phyloP scores from a whole-genome alignment of 768 basidiomycete species.

The Mycena chlorophos region DNA sequence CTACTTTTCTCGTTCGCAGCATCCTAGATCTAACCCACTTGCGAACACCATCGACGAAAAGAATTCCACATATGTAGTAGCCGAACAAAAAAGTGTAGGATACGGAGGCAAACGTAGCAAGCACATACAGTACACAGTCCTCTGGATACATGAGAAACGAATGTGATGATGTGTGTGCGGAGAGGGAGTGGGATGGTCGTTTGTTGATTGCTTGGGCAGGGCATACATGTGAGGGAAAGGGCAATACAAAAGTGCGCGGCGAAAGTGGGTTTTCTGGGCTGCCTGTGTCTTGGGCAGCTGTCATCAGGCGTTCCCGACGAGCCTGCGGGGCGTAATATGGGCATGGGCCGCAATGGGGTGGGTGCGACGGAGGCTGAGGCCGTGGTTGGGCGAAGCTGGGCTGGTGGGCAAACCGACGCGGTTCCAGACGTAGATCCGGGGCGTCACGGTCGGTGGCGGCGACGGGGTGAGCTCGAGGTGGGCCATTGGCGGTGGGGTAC shows the following conservation, averaged over 20 bases:
- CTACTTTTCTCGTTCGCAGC: too few relatives aligned
- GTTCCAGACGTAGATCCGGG: constrained; percentile 59
- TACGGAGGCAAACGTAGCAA: too few relatives aligned
- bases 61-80: too few relatives aligned
- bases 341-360: constrained; percentile 45
- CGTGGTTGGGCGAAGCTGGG: constrained; percentile 36
- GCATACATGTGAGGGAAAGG: too few relatives aligned
- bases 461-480: constrained; percentile 42
- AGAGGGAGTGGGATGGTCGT: background rate
- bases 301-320: constrained; percentile 41
- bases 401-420: constrained; percentile 28
- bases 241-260: background rate
- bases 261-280: background rate
- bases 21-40: too few relatives aligned
- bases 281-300: background rate
- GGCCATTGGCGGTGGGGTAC: constrained; percentile 25
- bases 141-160: background rate
- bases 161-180: background rate
- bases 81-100: background rate
- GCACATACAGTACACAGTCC: constrained; percentile 5
- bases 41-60: too few relatives aligned
- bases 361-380: constrained; percentile 30
- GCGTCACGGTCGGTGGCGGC: constrained; percentile 56
- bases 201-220: background rate
- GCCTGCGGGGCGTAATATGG: constrained; percentile 50